Evolutionary conservation across 73 alveolate genomes (phyloP).

Genomic region (Paramecium pentaurelia): DNA sequence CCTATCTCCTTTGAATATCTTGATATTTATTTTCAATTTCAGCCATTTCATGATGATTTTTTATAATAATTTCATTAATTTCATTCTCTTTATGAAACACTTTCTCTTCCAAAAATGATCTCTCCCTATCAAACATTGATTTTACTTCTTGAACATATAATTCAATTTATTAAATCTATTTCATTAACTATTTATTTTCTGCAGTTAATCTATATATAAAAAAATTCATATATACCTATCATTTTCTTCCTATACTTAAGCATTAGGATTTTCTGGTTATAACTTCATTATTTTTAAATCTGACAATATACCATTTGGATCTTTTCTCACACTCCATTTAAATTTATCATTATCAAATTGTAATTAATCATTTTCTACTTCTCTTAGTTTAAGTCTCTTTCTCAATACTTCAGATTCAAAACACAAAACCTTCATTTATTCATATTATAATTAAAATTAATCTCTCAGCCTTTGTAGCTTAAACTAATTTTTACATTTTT

Average conservation of each 20-base stretch:
- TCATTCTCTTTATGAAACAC: not conserved
- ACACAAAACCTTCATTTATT: not conserved
- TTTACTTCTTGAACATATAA: not conserved
- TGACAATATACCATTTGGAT: conserved; percentile 24
- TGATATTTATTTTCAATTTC: not conserved
- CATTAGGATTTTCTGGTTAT: not conserved
- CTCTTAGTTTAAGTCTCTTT: not conserved
- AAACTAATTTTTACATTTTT: no score
- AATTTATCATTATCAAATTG: conserved; percentile 33
- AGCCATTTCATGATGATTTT: not conserved
- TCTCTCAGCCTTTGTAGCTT: not conserved
- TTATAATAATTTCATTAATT: not conserved
- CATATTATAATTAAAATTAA: not conserved
- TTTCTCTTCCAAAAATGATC: conserved; percentile 28
- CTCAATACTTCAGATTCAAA: conserved; percentile 25
- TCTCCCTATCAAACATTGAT: conserved; percentile 27
- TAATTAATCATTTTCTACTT: conserved; percentile 22
- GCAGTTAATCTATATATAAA: not conserved
- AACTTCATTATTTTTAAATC: not conserved
- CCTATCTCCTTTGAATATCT: not conserved
- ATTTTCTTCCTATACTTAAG: not conserved
- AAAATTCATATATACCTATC: not conserved
- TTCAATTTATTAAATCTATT: not conserved
- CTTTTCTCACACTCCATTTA: conserved; percentile 30
- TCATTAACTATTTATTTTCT: not conserved